Base-by-base conservation (phyloP, 108 stramenopile species). In the Mayamaea pseudoterrestris region DNA sequence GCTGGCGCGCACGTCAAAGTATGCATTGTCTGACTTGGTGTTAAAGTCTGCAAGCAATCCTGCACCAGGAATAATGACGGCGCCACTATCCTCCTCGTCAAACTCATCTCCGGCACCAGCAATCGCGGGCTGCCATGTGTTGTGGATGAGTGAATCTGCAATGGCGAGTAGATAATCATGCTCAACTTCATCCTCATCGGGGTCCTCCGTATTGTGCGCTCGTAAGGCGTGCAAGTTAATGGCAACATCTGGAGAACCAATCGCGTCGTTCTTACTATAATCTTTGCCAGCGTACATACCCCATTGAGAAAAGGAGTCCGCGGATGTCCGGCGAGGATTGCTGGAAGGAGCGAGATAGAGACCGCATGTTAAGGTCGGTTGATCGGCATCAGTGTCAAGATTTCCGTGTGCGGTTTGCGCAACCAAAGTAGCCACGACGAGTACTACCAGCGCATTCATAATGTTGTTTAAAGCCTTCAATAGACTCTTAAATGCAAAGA, bases 311-410 rank as follows among this genome's bases (percentile, higher is more conserved):
- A 64, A 58, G 0, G 54, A 56, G 12, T 41, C 34, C 13, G 62
- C 53, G 14, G 61, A 49, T 0, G 69, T 77, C n/a, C n/a, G n/a
- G n/a, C n/a, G n/a, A n/a, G n/a, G n/a, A n/a, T n/a, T n/a, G 0
- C 63, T 65, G 5, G 69, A 71, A 14, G 40, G 27, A 20, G 75
- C 75, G 48, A 77, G n/a, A 35, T 68, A 77, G 27, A 71, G 35
- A 30, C 60, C 58, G 50, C 75, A 77, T 29, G n/a, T n/a, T n/a
- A n/a, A n/a, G n/a, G n/a, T n/a, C n/a, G n/a, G n/a, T n/a, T n/a
- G n/a, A n/a, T n/a, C n/a, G n/a, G n/a, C n/a, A n/a, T n/a, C n/a
- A n/a, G n/a, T n/a, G n/a, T n/a, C n/a, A n/a, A n/a, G n/a, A n/a
- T n/a, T n/a, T n/a, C n/a, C n/a, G n/a, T n/a, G n/a, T n/a, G n/a